Conservation (phyloP, 192 early-diverging fungal genomes). For the Geranomyces variabilis region DNA sequence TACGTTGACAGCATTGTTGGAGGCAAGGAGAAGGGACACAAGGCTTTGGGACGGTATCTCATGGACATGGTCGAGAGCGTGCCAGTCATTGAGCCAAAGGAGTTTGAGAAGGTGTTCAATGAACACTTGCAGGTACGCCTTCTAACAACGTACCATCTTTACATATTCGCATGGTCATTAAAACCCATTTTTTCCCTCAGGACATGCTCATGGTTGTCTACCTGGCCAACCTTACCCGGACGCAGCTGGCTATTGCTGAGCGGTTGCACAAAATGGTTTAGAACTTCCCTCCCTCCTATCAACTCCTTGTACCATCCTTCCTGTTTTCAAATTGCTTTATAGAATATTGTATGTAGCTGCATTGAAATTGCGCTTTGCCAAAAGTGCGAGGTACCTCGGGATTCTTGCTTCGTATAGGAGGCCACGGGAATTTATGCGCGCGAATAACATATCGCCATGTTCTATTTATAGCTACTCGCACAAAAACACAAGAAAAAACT, state of each 20-base stretch:
- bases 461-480: too few relatives aligned
- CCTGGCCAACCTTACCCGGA: constrained; percentile 91
- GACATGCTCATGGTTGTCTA: constrained; percentile 97
- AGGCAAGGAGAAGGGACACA: constrained; percentile 54
- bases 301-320: neutral
- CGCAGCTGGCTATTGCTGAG: constrained; percentile 93
- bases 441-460: too few relatives aligned
- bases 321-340: neutral
- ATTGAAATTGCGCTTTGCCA: too few relatives aligned
- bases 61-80: constrained; percentile 91
- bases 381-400: too few relatives aligned
- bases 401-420: too few relatives aligned
- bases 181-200: constrained; percentile 43
- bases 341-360: too few relatives aligned
- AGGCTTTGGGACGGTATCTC: constrained; percentile 85
- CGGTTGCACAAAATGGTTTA: constrained; percentile 69
- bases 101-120: constrained; percentile 93
- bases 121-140: constrained; percentile 68
- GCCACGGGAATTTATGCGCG: too few relatives aligned
- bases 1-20: constrained; percentile 79
- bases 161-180: too few relatives aligned
- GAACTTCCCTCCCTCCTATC: too few relatives aligned
- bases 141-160: neutral
- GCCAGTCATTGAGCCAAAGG: constrained; percentile 79
- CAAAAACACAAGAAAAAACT: too few relatives aligned